Evolutionary conservation across 2,329 filamentous ascomycete species (phyloP).

Genomic region (Kalaharituber pfeilii): DNA sequence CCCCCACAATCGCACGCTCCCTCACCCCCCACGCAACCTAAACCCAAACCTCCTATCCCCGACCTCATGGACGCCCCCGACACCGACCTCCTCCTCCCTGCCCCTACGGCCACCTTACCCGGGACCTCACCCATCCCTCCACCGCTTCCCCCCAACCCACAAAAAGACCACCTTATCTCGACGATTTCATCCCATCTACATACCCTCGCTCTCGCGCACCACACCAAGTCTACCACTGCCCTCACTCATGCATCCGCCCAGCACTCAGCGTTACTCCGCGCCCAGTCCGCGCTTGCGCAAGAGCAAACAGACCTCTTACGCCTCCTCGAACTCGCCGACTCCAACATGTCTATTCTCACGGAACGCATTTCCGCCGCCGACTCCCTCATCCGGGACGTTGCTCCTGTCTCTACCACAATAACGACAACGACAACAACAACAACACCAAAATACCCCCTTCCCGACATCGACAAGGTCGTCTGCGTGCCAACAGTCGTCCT

Average conservation of each 20-base stretch:
- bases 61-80: conserved; percentile 9
- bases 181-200: conserved; percentile 56
- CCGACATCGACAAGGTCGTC: conserved; percentile 73
- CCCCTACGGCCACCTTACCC: conserved; percentile 10
- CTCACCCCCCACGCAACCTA: conserved; percentile 23
- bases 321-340: conserved; percentile 51
- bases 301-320: conserved; percentile 57
- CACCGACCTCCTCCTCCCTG: conserved; percentile 12
- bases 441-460: conserved; percentile 48
- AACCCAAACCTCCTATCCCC: conserved; percentile 21
- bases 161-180: conserved; percentile 72
- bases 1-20: conserved; percentile 21
- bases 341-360: conserved; percentile 63
- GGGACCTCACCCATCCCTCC: conserved; percentile 43
- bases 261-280: conserved; percentile 53
- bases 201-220: conserved; percentile 48
- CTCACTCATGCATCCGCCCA: conserved; percentile 63
- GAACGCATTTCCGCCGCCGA: conserved; percentile 66
- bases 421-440: no score
- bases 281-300: conserved; percentile 50
- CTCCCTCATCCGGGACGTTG: no score
- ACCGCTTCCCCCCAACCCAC: conserved; percentile 84
- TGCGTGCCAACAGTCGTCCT: conserved; percentile 88
- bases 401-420: no score
- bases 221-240: conserved; percentile 54